Evolutionary conservation across 345 rosid genomes (phyloP), one percentile per base, ranked within the genome.

Genomic region (Mercurialis annua): DNA sequence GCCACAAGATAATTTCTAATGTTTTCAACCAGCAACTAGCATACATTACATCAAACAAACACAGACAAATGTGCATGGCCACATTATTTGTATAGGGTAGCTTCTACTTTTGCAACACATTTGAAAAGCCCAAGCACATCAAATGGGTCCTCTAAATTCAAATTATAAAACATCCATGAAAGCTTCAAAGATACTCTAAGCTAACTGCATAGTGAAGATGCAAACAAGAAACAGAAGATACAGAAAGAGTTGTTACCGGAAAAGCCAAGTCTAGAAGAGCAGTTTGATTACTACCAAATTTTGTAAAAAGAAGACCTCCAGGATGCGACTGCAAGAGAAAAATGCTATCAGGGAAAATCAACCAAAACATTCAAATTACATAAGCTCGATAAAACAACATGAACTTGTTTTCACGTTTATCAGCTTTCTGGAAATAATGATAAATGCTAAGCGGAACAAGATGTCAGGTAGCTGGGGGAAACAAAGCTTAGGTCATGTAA

Each of bases 251-350:
- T 38, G 66, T 71, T 84, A 92, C 97, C 76, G 95, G 97, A 78
- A 90, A 90, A 69, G 90, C 86, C 81, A 92, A 79, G 75, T 86
- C 98, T 65, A 92, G 92, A 68, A 90, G 88, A 78, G 91, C 92
- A 47, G 90, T 90, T 73, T 86, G 93, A 73, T 81, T 86, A 86
- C 93, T 77, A 46, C 92, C 90, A 66, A 90, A 88, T 79, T 86
- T 90, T 54, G 90, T 92, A 83, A 92, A 84, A 66, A 90, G 85
- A 43, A 90, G 83, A 51, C 96, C 90, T 57, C 96, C 92, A 53
- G 93, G 92, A 75, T 90, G 98, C 42, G 92, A 85, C 98, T 92
- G 92, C 79, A 84, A 63, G 62, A 55, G 49, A 62, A 73, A 81
- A 74, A 57, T 56, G 20, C 6, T 23, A 59, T 3, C 11, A 66